phyloP scores from a whole-genome alignment of 139 green algal genomes.

The Closterium sp. region DNA sequence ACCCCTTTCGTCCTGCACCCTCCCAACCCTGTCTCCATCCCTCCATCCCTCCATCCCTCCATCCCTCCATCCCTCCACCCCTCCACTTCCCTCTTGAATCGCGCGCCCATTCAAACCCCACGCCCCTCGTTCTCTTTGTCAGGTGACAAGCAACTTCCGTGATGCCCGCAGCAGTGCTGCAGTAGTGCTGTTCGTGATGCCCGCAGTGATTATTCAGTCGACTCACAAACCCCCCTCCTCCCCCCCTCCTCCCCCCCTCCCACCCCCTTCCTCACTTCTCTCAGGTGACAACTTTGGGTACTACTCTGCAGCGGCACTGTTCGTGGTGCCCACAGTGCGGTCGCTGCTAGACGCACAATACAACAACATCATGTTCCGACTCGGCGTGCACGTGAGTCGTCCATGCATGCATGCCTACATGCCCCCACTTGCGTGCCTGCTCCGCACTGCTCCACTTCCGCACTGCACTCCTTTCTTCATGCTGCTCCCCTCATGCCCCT shows the following conservation, averaged over 20 bases:
- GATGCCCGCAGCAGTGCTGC: too few relatives aligned
- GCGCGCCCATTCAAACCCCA: too few relatives aligned
- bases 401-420: too few relatives aligned
- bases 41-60: background rate
- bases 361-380: slow-evolving; percentile 37
- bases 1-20: background rate
- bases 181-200: too few relatives aligned
- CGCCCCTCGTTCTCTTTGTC: too few relatives aligned
- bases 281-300: slow-evolving; percentile 30
- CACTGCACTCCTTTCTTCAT: background rate
- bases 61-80: background rate
- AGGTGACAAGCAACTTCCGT: too few relatives aligned
- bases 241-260: background rate
- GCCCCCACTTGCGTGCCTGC: background rate
- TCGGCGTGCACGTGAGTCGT: slow-evolving; percentile 36
- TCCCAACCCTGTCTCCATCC: background rate
- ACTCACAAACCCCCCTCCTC: too few relatives aligned
- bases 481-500: background rate
- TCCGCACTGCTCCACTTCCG: background rate
- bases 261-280: too few relatives aligned
- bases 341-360: slow-evolving; percentile 32
- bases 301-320: slow-evolving; percentile 36
- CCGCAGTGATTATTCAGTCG: too few relatives aligned
- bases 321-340: slow-evolving; percentile 26
- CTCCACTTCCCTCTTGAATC: too few relatives aligned